These are phyloP conservation scores for Alternaria atra DNA, from an alignment of 2,329 filamentous ascomycete species.

Conservation along the genomic window DNA sequence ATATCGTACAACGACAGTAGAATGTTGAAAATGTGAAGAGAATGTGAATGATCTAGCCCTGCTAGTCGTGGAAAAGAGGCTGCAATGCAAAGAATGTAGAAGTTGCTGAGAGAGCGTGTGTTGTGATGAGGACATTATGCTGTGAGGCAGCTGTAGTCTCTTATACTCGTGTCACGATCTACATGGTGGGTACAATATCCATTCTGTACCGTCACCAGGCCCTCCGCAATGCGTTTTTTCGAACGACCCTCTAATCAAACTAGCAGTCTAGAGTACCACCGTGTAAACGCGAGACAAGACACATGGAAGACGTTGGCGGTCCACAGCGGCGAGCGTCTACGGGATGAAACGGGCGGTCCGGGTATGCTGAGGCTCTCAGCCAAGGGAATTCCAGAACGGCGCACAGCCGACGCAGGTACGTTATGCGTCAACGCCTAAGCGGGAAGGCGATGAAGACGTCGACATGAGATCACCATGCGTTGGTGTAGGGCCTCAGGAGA, in stretches of 20 bases:
- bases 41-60: conserved; percentile 39
- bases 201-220: conserved; percentile 19
- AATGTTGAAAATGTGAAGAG: conserved; percentile 17
- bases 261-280: conserved; percentile 31
- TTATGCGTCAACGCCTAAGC: conserved; percentile 33
- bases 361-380: conserved; percentile 37
- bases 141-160: conserved; percentile 16
- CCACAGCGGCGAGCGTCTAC: conserved; percentile 43
- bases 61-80: conserved; percentile 33
- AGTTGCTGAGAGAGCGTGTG: conserved; percentile 28
- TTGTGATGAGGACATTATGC: conserved; percentile 25
- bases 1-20: conserved; percentile 24
- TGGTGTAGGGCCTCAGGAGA: conserved; percentile 25
- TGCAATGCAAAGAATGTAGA: conserved; percentile 30
- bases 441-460: conserved; percentile 25
- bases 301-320: conserved; percentile 27
- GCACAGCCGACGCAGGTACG: conserved; percentile 38
- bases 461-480: conserved; percentile 24
- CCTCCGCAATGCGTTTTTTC: conserved; percentile 13
- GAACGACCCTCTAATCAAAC: conserved; percentile 45
- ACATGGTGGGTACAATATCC: conserved; percentile 7
- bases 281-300: conserved; percentile 38
- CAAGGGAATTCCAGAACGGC: conserved; percentile 35
- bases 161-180: conserved; percentile 38
- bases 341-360: conserved; percentile 41